Evolutionary conservation across 192 early-diverging fungal genomes (phyloP).

Genomic region (Backusella macrospora): DNA sequence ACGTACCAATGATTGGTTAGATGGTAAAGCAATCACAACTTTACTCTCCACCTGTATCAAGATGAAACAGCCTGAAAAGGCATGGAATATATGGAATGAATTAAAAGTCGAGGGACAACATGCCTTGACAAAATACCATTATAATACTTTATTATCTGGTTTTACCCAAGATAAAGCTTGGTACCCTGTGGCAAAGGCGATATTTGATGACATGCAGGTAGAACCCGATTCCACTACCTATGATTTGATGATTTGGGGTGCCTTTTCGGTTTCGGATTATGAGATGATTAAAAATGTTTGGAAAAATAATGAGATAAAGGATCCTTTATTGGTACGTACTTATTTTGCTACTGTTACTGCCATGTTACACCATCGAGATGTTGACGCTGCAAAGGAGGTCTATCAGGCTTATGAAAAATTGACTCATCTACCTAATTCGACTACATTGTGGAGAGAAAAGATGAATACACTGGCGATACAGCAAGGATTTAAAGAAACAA

Average conservation of each 20-base stretch:
- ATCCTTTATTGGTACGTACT: constrained; percentile 1
- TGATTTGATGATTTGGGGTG: constrained; percentile 26
- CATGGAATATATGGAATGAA: constrained; percentile 26
- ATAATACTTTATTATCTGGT: constrained; percentile 20
- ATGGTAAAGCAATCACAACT: constrained; percentile 3
- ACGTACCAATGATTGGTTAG: not conserved
- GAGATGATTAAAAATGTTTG: not conserved
- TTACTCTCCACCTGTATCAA: constrained; percentile 5
- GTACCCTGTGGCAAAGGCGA: constrained; percentile 18
- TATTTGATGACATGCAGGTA: constrained; percentile 20
- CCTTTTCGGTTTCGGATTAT: constrained; percentile 8
- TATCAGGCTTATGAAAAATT: constrained; percentile 9
- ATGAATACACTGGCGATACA: constrained; percentile 13
- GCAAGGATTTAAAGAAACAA: not conserved
- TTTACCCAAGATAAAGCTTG: constrained; percentile 6
- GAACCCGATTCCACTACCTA: constrained; percentile 20
- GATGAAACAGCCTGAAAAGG: constrained; percentile 12
- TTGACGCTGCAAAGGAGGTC: not conserved
- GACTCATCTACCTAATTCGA: not conserved
- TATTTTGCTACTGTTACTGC: constrained; percentile 18
- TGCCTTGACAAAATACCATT: constrained; percentile 4
- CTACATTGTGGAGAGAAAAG: constrained; percentile 14
- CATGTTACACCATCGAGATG: not conserved
- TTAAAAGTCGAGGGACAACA: not conserved
- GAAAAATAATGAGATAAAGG: not conserved